Conservation (phyloP, 306 rosid genomes). For the Lathyrus tuberosus region DNA sequence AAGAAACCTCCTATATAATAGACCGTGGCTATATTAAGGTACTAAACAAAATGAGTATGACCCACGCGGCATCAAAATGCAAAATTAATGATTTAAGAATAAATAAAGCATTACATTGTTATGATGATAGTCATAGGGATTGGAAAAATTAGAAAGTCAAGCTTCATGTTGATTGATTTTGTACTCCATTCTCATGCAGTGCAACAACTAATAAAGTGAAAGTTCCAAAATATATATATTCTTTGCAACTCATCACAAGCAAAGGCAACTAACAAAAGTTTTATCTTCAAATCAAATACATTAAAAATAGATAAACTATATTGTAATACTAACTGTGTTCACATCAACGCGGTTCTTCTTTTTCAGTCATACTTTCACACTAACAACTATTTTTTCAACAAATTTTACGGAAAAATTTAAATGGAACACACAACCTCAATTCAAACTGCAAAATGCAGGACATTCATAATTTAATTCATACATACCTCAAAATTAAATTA, state of each 20-base stretch:
- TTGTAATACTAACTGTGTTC: slow-evolving; percentile 31
- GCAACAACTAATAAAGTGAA: slow-evolving; percentile 49
- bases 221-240: slow-evolving; percentile 57
- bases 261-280: slow-evolving; percentile 56
- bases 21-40: too few relatives aligned
- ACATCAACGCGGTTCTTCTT: slow-evolving; percentile 15
- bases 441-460: neutral
- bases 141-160: slow-evolving; percentile 49
- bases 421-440: neutral
- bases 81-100: neutral
- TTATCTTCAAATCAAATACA: slow-evolving; percentile 32
- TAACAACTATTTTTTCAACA: slow-evolving; percentile 39
- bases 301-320: slow-evolving; percentile 35
- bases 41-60: neutral
- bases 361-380: slow-evolving; percentile 56
- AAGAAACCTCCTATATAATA: too few relatives aligned
- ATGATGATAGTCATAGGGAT: slow-evolving; percentile 61
- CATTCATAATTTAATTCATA: too few relatives aligned
- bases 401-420: slow-evolving; percentile 37
- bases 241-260: slow-evolving; percentile 74
- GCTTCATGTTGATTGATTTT: slow-evolving; percentile 46
- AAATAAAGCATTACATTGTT: slow-evolving; percentile 30
- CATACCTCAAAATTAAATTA: too few relatives aligned
- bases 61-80: slow-evolving; percentile 56
- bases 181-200: slow-evolving; percentile 44